Evolutionary conservation across 1,284 basidiomycete species (phyloP).

Genomic region (Farysia itapuensis): DNA sequence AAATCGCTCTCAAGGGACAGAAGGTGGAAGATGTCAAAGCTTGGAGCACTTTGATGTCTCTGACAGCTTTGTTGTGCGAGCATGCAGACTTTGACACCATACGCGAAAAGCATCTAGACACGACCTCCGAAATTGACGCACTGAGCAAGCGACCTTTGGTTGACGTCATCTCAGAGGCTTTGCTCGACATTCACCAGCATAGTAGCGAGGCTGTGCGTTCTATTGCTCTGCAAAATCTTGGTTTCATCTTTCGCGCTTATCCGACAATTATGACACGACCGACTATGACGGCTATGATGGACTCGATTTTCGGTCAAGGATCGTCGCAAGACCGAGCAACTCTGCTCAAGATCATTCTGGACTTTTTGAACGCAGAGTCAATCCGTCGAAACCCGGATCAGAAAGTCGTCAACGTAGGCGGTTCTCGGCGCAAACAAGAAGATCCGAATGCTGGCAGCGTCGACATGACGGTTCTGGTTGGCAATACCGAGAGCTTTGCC

Average conservation of each 20-base stretch:
- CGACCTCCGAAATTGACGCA: conserved; percentile 21
- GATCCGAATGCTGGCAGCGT: conserved; percentile 66
- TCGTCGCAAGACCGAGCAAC: conserved; percentile 74
- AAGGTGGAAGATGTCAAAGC: conserved; percentile 31
- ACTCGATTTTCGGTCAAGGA: conserved; percentile 73
- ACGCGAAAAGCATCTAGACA: conserved; percentile 61
- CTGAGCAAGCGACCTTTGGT: conserved; percentile 69
- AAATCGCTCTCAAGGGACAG: conserved; percentile 15
- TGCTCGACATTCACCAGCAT: conserved; percentile 73
- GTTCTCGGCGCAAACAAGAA: conserved; percentile 23
- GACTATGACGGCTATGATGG: conserved; percentile 80
- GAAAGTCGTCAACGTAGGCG: conserved; percentile 19
- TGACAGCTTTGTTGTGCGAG: conserved; percentile 71
- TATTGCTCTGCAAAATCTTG: conserved; percentile 76
- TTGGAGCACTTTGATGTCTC: conserved; percentile 38
- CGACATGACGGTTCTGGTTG: conserved; percentile 81
- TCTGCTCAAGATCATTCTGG: conserved; percentile 82
- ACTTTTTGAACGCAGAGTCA: conserved; percentile 60
- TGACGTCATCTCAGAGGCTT: conserved; percentile 76
- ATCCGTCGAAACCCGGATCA: conserved; percentile 27
- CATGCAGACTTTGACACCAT: conserved; percentile 82
- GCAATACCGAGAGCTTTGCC: conserved; percentile 88
- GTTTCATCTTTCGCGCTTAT: conserved; percentile 84
- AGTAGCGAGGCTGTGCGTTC: conserved; percentile 67
- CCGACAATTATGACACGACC: conserved; percentile 82